A percentile compares a stretch with the other conserved stretches of the same genome.
These are phyloP conservation scores for Xylaria grammica DNA, from an alignment of 495 filamentous ascomycete species.

Conservation along the genomic window DNA sequence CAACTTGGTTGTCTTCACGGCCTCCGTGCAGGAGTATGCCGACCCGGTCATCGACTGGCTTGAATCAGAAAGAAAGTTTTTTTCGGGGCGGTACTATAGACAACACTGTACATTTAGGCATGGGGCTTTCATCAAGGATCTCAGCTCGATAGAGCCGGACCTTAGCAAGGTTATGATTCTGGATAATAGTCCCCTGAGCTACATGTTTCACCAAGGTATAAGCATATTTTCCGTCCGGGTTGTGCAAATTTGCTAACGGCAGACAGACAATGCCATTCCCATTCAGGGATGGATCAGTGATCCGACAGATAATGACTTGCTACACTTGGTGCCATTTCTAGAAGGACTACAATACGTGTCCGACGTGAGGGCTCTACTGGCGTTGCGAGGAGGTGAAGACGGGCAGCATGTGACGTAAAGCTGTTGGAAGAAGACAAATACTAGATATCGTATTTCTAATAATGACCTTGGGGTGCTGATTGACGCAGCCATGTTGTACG, in stretches of 20 bases:
- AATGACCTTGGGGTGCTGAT: conserved; percentile 20
- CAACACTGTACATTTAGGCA: conserved; percentile 96
- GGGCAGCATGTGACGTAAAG: conserved; percentile 49
- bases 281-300: conserved; percentile 94
- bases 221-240: conserved; percentile 9
- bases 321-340: conserved; percentile 90
- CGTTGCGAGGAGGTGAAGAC: conserved; percentile 82
- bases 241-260: conserved; percentile 18
- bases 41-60: conserved; percentile 99
- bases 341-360: conserved; percentile 96
- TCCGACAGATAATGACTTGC: conserved; percentile 85
- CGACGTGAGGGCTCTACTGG: conserved; percentile 88
- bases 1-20: conserved; percentile 96
- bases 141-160: conserved; percentile 94
- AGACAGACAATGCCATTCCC: conserved; percentile 87
- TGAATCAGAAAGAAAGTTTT: conserved; percentile 95
- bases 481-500: conserved; percentile 11
- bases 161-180: conserved; percentile 97
- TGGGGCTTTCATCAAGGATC: conserved; percentile 96
- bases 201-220: conserved; percentile 97
- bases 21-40: conserved; percentile 96
- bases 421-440: conserved; percentile 12
- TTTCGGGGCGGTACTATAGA: conserved; percentile 87
- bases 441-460: conserved; percentile 28
- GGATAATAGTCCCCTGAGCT: conserved; percentile 97